phyloP scores from a whole-genome alignment of 2,329 filamentous ascomycete genomes.

The Simplicillium sp. region DNA sequence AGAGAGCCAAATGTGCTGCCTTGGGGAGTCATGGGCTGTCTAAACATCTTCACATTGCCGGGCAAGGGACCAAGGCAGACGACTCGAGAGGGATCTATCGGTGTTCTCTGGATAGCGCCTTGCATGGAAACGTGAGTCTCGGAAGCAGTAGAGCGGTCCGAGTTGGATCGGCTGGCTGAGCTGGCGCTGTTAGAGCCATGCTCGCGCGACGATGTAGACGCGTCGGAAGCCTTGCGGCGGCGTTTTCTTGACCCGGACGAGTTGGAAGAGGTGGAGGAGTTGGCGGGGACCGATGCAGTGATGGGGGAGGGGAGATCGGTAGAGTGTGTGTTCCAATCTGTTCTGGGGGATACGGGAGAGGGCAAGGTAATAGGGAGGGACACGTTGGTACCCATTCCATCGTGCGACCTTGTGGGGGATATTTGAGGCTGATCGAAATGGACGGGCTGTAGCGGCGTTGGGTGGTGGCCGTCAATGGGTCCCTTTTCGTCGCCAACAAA shows the following conservation, averaged over 20 bases:
- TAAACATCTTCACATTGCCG: slow-evolving; percentile 27
- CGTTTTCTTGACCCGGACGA: slow-evolving; percentile 9
- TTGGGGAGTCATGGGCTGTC: slow-evolving; percentile 8
- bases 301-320: slow-evolving; percentile 33
- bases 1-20: background rate
- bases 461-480: slow-evolving; percentile 9
- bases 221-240: slow-evolving; percentile 5
- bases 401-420: slow-evolving; percentile 12
- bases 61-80: slow-evolving; percentile 47
- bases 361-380: slow-evolving; percentile 31
- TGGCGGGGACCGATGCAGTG: slow-evolving; percentile 17
- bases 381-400: slow-evolving; percentile 15
- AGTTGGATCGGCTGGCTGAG: slow-evolving; percentile 18
- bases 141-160: slow-evolving; percentile 12
- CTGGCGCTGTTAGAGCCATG: slow-evolving; percentile 6
- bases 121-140: slow-evolving; percentile 10
- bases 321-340: slow-evolving; percentile 29
- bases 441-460: slow-evolving; percentile 10
- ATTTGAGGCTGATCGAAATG: slow-evolving; percentile 3
- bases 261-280: slow-evolving; percentile 8
- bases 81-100: slow-evolving; percentile 42
- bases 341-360: slow-evolving; percentile 38
- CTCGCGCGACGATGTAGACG: slow-evolving; percentile 10
- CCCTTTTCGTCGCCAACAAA: slow-evolving; percentile 19
- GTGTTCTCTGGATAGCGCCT: slow-evolving; percentile 29